Evolutionary conservation across 2,329 filamentous ascomycete genomes (phyloP), one percentile per base, ranked within the genome.

Genomic region (Claviceps purpurea): DNA sequence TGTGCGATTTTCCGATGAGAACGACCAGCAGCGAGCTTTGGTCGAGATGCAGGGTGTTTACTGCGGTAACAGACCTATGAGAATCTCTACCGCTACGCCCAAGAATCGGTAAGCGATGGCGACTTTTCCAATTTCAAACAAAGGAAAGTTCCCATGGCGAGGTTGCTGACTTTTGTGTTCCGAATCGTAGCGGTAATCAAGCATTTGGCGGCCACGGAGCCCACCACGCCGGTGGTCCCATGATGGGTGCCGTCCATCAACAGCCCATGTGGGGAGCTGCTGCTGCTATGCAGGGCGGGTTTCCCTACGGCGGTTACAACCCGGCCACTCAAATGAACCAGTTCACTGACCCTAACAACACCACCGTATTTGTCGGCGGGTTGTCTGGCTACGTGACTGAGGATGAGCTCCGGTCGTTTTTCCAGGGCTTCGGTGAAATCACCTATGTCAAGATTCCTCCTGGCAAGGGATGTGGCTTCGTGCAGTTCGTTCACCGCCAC

Each of bases 361-460:
- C 93, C 18, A 98, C 93, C 20, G 93, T 98, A 57, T 98, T 98
- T 63, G 93, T 98, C 52, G 93, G 93, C 59, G 93, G 93, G 51
- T 82, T 98, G 5, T 96, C 90, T 40, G 93, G 93, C 59, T 98
- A 98, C 64, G 93, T 98, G 56, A 98, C 93, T 47, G 93, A 98
- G 75, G 93, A 98, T 64, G 93, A 98, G 76, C 85, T 98, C n/a
- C 89, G 93, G 57, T 96, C 90, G 0, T 98, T 98, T 80, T 98
- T 98, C 84, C 93, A 98, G 71, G 93, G 93, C 61, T 98, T 98
- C 58, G 93, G 93, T 55, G 93, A 98, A 69, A 98, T 98, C 66
- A 98, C 93, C 62, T 98, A 98, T 69, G 93, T 98, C 75, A 98
- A 98, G 83, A 98, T 98, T 54, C 93, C 93, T 51, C 91, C 93